phyloP scores from a whole-genome alignment of 495 filamentous ascomycete genomes.

The Alectoria sarmentosa region DNA sequence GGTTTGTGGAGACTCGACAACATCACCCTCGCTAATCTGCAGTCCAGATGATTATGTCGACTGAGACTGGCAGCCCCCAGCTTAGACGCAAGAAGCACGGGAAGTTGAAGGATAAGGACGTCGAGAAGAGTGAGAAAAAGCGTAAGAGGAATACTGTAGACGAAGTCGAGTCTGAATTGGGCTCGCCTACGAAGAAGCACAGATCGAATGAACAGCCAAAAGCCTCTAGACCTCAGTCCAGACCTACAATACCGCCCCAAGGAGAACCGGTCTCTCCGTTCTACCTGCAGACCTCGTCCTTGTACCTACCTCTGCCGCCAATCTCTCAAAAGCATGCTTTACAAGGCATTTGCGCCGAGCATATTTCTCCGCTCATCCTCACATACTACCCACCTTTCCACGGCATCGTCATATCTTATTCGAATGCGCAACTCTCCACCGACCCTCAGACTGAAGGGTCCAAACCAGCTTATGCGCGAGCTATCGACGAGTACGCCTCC shows the following conservation, averaged over 20 bases:
- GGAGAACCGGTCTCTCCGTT: slow-evolving; percentile 45
- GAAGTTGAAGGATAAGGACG: slow-evolving; percentile 22
- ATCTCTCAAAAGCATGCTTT: slow-evolving; percentile 56
- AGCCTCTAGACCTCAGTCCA: not conserved
- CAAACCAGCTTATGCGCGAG: slow-evolving; percentile 44
- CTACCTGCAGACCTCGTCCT: slow-evolving; percentile 51
- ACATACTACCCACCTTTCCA: slow-evolving; percentile 65
- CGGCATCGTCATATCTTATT: slow-evolving; percentile 66
- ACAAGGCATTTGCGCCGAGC: slow-evolving; percentile 61
- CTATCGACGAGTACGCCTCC: slow-evolving; percentile 60
- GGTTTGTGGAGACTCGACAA: not conserved
- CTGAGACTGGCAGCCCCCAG: slow-evolving; percentile 8
- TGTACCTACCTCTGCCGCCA: slow-evolving; percentile 67
- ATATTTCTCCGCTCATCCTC: slow-evolving; percentile 68
- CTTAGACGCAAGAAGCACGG: slow-evolving; percentile 13
- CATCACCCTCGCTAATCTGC: not conserved
- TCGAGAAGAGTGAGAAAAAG: slow-evolving; percentile 44
- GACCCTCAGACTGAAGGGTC: slow-evolving; percentile 26
- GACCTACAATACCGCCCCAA: not conserved
- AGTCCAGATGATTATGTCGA: not conserved
- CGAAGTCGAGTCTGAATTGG: slow-evolving; percentile 3
- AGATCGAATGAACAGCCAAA: slow-evolving; percentile 13
- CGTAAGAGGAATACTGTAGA: slow-evolving; percentile 48
- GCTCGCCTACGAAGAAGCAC: slow-evolving; percentile 44
- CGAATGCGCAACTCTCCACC: slow-evolving; percentile 41